Conservation (phyloP, 345 rosid species). For the Moricandia arvensis region DNA sequence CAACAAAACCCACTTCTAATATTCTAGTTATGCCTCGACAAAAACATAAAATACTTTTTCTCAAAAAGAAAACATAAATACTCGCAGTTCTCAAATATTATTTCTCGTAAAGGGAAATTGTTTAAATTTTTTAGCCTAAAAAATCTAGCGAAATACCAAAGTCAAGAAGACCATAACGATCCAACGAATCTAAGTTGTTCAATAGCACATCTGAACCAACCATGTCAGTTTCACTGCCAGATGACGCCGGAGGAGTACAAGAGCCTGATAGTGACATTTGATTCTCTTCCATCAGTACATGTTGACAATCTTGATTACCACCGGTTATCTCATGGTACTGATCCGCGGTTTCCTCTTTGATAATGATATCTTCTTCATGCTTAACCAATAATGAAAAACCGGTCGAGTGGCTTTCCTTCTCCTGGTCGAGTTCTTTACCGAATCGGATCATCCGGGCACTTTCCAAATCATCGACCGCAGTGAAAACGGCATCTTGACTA, state of each 20-base stretch:
- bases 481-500: not conserved
- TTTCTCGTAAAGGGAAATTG: not conserved
- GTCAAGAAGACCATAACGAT: conserved; percentile 19
- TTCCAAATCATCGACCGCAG: conserved; percentile 3
- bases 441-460: conserved; percentile 24
- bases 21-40: not conserved
- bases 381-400: not conserved
- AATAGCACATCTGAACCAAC: conserved; percentile 2
- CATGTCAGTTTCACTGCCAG: conserved; percentile 13
- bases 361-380: not conserved
- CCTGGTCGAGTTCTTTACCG: not conserved
- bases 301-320: conserved; percentile 15
- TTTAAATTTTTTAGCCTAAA: not conserved
- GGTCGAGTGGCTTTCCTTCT: not conserved
- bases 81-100: not conserved
- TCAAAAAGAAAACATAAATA: not conserved
- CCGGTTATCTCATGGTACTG: not conserved
- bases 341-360: not conserved
- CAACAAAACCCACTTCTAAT: not conserved
- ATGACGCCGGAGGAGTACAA: conserved; percentile 11
- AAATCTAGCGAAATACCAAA: conserved; percentile 14
- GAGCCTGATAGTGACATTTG: conserved; percentile 21
- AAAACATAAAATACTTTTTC: not conserved
- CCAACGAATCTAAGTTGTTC: conserved; percentile 20
- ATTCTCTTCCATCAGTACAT: not conserved